A percentile compares a stretch with the other conserved stretches of the same genome.
Evolutionary conservation across 768 basidiomycete genomes (phyloP).

Genomic region (Boletus huronensis): DNA sequence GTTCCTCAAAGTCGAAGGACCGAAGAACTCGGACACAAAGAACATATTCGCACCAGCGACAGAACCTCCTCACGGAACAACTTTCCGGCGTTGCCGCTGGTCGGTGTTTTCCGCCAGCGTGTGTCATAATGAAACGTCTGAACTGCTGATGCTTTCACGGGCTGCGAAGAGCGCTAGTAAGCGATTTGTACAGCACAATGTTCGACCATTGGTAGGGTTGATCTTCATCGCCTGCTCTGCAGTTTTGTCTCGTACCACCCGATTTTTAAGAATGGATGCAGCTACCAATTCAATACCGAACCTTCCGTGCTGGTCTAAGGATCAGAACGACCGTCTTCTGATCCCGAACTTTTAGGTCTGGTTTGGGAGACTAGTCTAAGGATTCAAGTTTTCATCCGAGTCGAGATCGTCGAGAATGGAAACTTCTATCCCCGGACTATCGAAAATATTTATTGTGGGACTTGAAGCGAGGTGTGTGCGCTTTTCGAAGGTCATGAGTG

Average conservation of each 20-base stretch:
- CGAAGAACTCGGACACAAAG: not conserved
- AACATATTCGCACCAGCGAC: not conserved
- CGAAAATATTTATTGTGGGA: not conserved
- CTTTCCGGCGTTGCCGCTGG: not conserved
- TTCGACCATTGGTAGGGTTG: not conserved
- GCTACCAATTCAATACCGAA: not conserved
- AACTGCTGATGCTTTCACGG: not conserved
- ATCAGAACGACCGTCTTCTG: not conserved
- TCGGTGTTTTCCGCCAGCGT: not conserved
- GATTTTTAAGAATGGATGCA: not conserved
- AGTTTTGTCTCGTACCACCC: not conserved
- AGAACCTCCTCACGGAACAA: not conserved
- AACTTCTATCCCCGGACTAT: too few species aligned
- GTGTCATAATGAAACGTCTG: not conserved
- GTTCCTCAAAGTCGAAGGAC: not conserved
- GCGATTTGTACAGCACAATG: not conserved
- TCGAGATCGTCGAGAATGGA: not conserved
- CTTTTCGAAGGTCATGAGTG: not conserved
- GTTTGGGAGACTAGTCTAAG: not conserved
- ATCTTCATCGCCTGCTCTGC: not conserved
- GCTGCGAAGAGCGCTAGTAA: not conserved
- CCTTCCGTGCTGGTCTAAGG: not conserved
- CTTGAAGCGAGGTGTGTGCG: not conserved
- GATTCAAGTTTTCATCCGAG: not conserved
- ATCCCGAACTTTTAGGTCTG: not conserved